Percentiles rank a stretch among this genome's conserved stretches.
phyloP scores from a whole-genome alignment of 106 monocot genomes.

The Ottelia alismoides region DNA sequence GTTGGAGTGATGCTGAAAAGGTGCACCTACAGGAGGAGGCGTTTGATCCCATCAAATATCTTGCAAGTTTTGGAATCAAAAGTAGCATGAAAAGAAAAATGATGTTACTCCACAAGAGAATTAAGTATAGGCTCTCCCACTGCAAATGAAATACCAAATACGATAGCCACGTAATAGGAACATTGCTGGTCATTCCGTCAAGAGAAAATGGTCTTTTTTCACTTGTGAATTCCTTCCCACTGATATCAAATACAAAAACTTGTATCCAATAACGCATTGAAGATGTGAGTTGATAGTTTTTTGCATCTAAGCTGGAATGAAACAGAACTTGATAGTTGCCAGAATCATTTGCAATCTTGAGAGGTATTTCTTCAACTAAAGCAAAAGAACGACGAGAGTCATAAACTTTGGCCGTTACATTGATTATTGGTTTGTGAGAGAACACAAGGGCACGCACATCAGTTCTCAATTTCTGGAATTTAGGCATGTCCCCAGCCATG shows the following conservation, averaged over 20 bases:
- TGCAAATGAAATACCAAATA: slow-evolving; percentile 39
- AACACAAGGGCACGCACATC: slow-evolving; percentile 79
- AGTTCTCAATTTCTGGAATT: slow-evolving; percentile 23
- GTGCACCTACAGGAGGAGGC: slow-evolving; percentile 30
- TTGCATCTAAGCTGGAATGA: slow-evolving; percentile 73
- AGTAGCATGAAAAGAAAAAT: slow-evolving; percentile 36
- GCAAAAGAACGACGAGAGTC: slow-evolving; percentile 48
- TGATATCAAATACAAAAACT: slow-evolving; percentile 34
- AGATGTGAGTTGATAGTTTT: slow-evolving; percentile 42
- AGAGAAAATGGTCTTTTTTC: slow-evolving; percentile 53
- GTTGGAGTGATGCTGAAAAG: slow-evolving; percentile 19
- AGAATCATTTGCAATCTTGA: slow-evolving; percentile 15
- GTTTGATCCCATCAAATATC: slow-evolving; percentile 34
- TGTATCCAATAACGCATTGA: slow-evolving; percentile 56
- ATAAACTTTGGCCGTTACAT: slow-evolving; percentile 61
- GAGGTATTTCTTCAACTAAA: slow-evolving; percentile 61
- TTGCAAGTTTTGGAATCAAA: slow-evolving; percentile 43
- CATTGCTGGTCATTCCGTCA: slow-evolving; percentile 33
- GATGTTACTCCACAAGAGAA: slow-evolving; percentile 57
- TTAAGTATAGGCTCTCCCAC: slow-evolving; percentile 46
- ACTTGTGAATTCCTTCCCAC: slow-evolving; percentile 32
- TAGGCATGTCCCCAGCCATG: slow-evolving; percentile 26
- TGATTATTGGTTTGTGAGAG: slow-evolving; percentile 31
- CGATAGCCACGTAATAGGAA: slow-evolving; percentile 23
- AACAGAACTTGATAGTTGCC: slow-evolving; percentile 24